Evolutionary conservation across 2,329 filamentous ascomycete species (phyloP).

Genomic region (Helicocarpus griseus): DNA sequence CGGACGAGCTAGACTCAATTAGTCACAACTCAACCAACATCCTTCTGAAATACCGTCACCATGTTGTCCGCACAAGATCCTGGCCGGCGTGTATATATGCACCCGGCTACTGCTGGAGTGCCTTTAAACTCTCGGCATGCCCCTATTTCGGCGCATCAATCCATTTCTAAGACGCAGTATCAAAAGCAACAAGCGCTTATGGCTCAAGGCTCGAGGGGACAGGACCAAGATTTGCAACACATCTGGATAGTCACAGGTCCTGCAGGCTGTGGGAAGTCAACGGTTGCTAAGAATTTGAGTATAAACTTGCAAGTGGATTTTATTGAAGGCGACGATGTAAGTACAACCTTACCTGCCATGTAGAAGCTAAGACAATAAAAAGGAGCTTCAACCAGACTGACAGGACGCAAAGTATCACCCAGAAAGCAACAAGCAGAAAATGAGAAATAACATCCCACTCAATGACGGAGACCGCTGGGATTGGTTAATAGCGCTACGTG

Average conservation of each 20-base stretch:
- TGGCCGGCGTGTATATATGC: constrained; percentile 8
- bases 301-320: constrained; percentile 56
- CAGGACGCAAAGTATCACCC: constrained; percentile 33
- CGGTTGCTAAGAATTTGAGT: constrained; percentile 58
- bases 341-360: constrained; percentile 20
- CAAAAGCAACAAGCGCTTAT: neutral
- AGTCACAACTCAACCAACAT: neutral
- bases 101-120: neutral
- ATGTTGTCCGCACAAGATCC: constrained; percentile 34
- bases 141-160: constrained; percentile 10
- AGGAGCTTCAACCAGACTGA: constrained; percentile 2
- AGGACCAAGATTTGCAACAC: constrained; percentile 41
- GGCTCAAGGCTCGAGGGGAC: neutral
- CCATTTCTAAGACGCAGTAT: neutral
- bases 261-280: constrained; percentile 71
- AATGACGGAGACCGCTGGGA: constrained; percentile 95
- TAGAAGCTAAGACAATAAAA: neutral
- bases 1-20: neutral
- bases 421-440: constrained; percentile 76
- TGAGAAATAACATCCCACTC: constrained; percentile 72
- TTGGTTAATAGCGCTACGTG: constrained; percentile 74
- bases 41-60: constrained; percentile 13
- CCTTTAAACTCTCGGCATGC: constrained; percentile 13
- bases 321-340: constrained; percentile 69
- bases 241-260: constrained; percentile 76